Base-by-base conservation (phyloP, 176 grass and related monocot genomes). In the Avena eriantha region DNA sequence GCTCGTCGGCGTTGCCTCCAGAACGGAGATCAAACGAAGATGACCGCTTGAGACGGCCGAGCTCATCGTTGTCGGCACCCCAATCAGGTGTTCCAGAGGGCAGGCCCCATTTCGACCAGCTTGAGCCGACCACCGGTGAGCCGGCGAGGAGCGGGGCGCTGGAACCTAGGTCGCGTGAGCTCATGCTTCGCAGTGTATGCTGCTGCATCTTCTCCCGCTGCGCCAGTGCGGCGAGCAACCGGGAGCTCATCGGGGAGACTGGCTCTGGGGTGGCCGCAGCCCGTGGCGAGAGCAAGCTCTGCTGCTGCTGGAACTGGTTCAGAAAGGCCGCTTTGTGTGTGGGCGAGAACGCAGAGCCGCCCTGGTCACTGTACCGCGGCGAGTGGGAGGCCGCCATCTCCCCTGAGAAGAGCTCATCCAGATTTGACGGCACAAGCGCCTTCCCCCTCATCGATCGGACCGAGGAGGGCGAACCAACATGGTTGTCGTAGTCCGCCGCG, bases 141-240 rank as follows among this genome's bases (percentile, higher is more conserved):
- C 91, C 84, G 23, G 78, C 91, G 4, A 84, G 80, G 51, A 86
- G 73, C 7, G 89, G 83, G 4, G 91, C 67, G 2, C 86, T 11
- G 0, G 94, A 78, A 3, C 82, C 79, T 24, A 90, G 89, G 78
- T 95, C 94, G 21, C 86, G 59, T 53, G 92, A 95, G 79, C 94
- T 95, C 89, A 93, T 88, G 82, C 85, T 95, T 64, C 89, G 89
- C 78, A 93, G 86, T 2, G 91, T 90, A 22, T 92, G 93, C 65
- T 94, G 93, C 67, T 90, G 90, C 81, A 90, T 91, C 81, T 88
- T 92, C 90, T 92, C 90, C 73, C 90, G 72, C 78, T 92, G 89
- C 26, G 73, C 84, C 8, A 91, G 84, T 31, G 83, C 86, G 0
- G 86, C 83, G 0, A 92, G 90, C 24, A 92, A 65, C 47, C 90